phyloP scores from a whole-genome alignment of 1,284 basidiomycete genomes.

The Austroboletus novae-zelandiae region DNA sequence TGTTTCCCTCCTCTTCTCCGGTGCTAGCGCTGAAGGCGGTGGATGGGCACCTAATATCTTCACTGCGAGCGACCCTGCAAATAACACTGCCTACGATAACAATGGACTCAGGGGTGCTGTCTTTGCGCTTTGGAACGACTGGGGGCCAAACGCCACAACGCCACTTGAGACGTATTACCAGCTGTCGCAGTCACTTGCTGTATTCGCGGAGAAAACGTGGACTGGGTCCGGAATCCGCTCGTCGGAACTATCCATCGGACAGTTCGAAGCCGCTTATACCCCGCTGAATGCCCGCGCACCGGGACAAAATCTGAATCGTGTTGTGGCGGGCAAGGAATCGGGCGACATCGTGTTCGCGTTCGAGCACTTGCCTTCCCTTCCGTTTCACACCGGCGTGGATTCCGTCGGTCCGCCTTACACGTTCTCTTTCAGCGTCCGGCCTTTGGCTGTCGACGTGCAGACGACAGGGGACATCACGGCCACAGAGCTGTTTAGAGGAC shows the following conservation, averaged over 20 bases:
- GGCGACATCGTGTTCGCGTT: slow-evolving; percentile 28
- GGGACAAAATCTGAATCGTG: slow-evolving; percentile 39
- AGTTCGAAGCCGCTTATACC: slow-evolving; percentile 33
- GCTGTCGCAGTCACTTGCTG: slow-evolving; percentile 33
- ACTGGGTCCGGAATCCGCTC: slow-evolving; percentile 32
- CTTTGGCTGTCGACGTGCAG: slow-evolving; percentile 7
- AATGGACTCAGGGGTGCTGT: slow-evolving; percentile 34
- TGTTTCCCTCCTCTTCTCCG: slow-evolving; percentile 30
- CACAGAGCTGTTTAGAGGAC: slow-evolving; percentile 34
- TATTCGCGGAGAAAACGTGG: slow-evolving; percentile 39
- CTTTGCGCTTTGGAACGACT: slow-evolving; percentile 41
- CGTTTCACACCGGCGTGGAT: slow-evolving; percentile 30
- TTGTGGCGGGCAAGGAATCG: slow-evolving; percentile 16
- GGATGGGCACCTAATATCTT: slow-evolving; percentile 41
- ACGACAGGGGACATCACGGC: slow-evolving; percentile 7
- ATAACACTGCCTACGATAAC: slow-evolving; percentile 31
- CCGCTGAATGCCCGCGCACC: slow-evolving; percentile 33
- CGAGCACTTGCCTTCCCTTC: slow-evolving; percentile 13
- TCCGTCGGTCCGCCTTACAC: slow-evolving; percentile 47
- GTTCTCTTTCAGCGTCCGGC: slow-evolving; percentile 37
- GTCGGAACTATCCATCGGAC: slow-evolving; percentile 27
- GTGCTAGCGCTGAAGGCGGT: slow-evolving; percentile 24
- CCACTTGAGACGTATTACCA: slow-evolving; percentile 39
- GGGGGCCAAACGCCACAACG: slow-evolving; percentile 40
- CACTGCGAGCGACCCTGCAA: slow-evolving; percentile 23